These are phyloP conservation scores for Hyaloscypha hepaticicola DNA, from an alignment of 495 filamentous ascomycete genomes.

Conservation along the genomic window DNA sequence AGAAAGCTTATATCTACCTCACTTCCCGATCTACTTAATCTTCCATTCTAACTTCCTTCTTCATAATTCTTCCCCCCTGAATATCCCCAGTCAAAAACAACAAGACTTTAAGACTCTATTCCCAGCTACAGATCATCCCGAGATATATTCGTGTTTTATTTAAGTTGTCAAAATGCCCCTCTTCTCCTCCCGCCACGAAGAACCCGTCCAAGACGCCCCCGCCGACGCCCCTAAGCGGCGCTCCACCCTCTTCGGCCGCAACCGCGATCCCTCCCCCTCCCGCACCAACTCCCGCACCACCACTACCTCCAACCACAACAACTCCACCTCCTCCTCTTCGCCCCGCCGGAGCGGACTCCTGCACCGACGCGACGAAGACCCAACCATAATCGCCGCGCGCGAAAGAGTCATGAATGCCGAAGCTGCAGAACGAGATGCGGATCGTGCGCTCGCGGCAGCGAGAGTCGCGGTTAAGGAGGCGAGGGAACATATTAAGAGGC, in stretches of 20 bases:
- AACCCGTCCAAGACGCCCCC: constrained; percentile 29
- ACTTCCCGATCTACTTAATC: background rate
- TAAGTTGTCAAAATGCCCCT: constrained; percentile 45
- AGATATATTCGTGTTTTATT: too few relatives aligned
- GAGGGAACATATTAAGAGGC: constrained; percentile 57
- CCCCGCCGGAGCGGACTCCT: constrained; percentile 19
- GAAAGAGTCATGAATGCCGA: constrained; percentile 60
- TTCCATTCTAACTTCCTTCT: background rate
- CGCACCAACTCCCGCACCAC: constrained; percentile 20
- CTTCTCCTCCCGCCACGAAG: constrained; percentile 44
- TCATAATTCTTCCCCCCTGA: background rate
- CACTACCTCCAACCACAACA: constrained; percentile 8
- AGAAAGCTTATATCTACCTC: background rate
- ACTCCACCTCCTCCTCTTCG: constrained; percentile 33
- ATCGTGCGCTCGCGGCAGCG: constrained; percentile 56
- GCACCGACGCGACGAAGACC: constrained; percentile 49
- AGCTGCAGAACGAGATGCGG: constrained; percentile 59
- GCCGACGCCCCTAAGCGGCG: constrained; percentile 35
- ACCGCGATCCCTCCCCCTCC: constrained; percentile 43
- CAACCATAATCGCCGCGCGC: constrained; percentile 54
- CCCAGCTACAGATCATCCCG: background rate
- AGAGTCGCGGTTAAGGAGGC: constrained; percentile 58
- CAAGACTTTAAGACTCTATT: background rate
- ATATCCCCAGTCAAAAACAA: background rate
- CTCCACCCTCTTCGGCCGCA: constrained; percentile 43